phyloP scores from a whole-genome alignment of 2,329 filamentous ascomycete species.

The Anisogramma anomala region DNA sequence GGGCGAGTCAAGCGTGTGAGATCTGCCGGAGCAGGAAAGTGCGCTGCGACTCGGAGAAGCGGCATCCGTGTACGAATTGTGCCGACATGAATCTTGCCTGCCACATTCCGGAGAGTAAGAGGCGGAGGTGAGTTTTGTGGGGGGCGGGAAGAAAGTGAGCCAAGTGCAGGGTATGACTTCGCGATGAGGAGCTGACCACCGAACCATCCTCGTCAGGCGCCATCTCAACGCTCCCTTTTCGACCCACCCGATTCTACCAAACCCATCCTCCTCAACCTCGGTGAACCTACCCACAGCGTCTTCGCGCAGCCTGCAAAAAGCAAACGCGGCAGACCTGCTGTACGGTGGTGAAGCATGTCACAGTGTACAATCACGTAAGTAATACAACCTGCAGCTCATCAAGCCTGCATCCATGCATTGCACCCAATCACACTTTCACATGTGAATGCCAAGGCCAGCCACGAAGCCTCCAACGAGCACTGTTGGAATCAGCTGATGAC shows the following conservation, averaged over 20 bases:
- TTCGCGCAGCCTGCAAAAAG: slow-evolving; percentile 21
- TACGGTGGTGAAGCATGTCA: slow-evolving; percentile 24
- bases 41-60: slow-evolving; percentile 85
- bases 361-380: slow-evolving; percentile 7
- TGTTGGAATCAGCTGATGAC: slow-evolving; percentile 3
- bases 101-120: slow-evolving; percentile 67
- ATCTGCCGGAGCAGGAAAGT: slow-evolving; percentile 85
- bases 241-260: not conserved
- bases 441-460: slow-evolving; percentile 34
- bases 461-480: slow-evolving; percentile 36
- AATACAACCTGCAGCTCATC: no score
- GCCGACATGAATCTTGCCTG: slow-evolving; percentile 37
- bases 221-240: not conserved
- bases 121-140: slow-evolving; percentile 68
- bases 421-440: slow-evolving; percentile 8
- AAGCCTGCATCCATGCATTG: no score
- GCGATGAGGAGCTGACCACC: no score
- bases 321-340: slow-evolving; percentile 25
- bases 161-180: no score
- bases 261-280: not conserved
- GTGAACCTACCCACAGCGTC: slow-evolving; percentile 14
- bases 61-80: slow-evolving; percentile 79
- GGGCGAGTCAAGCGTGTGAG: slow-evolving; percentile 84
- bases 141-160: no score
- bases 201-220: not conserved